Conservation (phyloP, 2,329 filamentous ascomycete species). For the Colletotrichum nymphaeae region DNA sequence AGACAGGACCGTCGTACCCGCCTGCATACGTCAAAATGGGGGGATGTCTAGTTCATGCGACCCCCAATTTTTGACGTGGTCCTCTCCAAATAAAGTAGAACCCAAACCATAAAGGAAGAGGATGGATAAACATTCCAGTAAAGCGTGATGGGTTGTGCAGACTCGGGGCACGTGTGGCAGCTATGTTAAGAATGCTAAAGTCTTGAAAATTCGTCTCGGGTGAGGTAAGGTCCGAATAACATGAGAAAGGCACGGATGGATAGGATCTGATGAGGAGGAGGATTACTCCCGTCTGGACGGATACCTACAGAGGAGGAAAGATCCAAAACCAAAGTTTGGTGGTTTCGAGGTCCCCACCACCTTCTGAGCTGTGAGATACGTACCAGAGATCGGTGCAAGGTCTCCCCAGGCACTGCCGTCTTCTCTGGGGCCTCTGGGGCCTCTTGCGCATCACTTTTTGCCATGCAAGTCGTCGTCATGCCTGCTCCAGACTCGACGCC, state of each 20-base stretch:
- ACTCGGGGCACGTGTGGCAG: neutral
- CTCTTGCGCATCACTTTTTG: constrained; percentile 4
- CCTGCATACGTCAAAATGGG: constrained; percentile 15
- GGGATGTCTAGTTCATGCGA: constrained; percentile 6
- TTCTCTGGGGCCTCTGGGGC: neutral
- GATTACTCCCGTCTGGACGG: neutral
- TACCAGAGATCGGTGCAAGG: constrained; percentile 1
- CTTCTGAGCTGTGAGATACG: neutral
- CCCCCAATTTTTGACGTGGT: neutral
- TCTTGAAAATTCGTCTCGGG: neutral
- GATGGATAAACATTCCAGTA: neutral
- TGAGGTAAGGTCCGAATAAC: neutral
- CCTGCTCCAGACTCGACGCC: neutral
- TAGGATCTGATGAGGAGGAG: neutral
- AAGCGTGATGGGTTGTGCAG: neutral
- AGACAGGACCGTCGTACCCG: neutral
- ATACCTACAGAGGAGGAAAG: neutral
- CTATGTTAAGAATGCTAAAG: neutral
- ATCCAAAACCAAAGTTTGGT: neutral
- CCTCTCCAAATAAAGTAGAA: neutral
- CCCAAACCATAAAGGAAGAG: neutral
- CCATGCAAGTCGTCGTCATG: constrained; percentile 26
- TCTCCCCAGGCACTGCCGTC: neutral
- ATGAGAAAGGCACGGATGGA: neutral
- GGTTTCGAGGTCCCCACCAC: neutral